Base-by-base conservation (phyloP, 2,329 filamentous ascomycete species). In the Bisporella sp. region DNA sequence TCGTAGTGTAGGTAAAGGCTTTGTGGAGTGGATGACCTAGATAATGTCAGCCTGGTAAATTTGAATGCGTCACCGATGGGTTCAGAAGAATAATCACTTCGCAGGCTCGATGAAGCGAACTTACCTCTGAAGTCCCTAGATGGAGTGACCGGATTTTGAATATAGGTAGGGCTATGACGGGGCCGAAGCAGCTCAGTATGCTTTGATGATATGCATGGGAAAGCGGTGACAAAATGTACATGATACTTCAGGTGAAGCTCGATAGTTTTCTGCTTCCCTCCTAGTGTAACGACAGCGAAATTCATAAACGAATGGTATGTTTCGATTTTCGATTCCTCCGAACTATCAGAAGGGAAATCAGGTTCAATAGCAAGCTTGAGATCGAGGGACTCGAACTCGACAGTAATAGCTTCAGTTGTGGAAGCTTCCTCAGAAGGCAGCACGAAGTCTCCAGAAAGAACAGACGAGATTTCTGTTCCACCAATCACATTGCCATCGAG, bases 141-240 rank as follows among this genome's bases (percentile, higher is more conserved):
- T 21, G 21, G 21, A 21, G 21, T 21, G 21, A 21, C 21, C 21
- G 21, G 21, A 21, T 21, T 21, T 21, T 21, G 21, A 21, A 21
- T 21, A 21, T 21, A 21, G 21, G 21, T 21, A 21, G 21, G 21
- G 21, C 21, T 21, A 3, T 21, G 21, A 21, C 21, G 21, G 11
- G 79, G 79, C 61, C 77, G 80, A 46, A 84, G 61, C 49, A 83
- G 75, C 54, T 74, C 76, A 2, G 81, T 76, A 49, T 76, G 72
- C 46, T 73, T 72, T 1, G 79, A 80, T 1, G 78, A 75, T 5
- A 78, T 73, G 58, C 82, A 86, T 0, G 82, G 82, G 57, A 84
- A 80, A 0, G 81, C 81, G 1, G 82, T 84, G 13, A 84, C 78
- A 61, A 85, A 85, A 57, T 76, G 77, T 28, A 84, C 73, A 51